These are phyloP conservation scores for Silene vulgaris DNA, from an alignment of 179 eudicot species.

Conservation along the genomic window DNA sequence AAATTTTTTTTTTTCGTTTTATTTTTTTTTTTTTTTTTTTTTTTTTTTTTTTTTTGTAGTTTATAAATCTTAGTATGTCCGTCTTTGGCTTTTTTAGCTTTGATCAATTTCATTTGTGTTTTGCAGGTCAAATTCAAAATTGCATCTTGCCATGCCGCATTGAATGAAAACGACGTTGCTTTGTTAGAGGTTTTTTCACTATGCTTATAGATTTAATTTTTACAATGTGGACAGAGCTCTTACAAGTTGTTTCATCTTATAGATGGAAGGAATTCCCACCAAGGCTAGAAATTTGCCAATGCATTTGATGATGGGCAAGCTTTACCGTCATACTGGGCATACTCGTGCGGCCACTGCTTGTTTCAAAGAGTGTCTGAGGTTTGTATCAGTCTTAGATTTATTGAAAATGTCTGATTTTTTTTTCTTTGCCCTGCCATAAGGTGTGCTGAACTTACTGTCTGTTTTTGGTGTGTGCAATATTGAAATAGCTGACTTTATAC, in stretches of 20 bases:
- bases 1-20: too few relatives aligned
- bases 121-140: conserved; percentile 82
- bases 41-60: not conserved
- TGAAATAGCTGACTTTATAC: not conserved
- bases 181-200: conserved; percentile 56
- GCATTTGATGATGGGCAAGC: conserved; percentile 87
- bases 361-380: conserved; percentile 92
- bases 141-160: conserved; percentile 64
- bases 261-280: conserved; percentile 90
- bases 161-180: conserved; percentile 75
- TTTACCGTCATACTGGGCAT: conserved; percentile 71
- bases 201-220: conserved; percentile 9
- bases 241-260: conserved; percentile 17
- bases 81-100: not conserved
- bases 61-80: not conserved
- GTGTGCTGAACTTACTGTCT: not conserved
- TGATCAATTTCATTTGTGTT: conserved; percentile 15
- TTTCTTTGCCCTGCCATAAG: not conserved
- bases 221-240: not conserved
- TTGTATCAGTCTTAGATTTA: conserved; percentile 24
- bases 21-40: too few relatives aligned
- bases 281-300: conserved; percentile 78
- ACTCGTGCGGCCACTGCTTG: conserved; percentile 73
- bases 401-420: not conserved
- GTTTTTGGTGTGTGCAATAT: not conserved